phyloP scores from a whole-genome alignment of 1,284 basidiomycete genomes.

The Trichosporon sp. region DNA sequence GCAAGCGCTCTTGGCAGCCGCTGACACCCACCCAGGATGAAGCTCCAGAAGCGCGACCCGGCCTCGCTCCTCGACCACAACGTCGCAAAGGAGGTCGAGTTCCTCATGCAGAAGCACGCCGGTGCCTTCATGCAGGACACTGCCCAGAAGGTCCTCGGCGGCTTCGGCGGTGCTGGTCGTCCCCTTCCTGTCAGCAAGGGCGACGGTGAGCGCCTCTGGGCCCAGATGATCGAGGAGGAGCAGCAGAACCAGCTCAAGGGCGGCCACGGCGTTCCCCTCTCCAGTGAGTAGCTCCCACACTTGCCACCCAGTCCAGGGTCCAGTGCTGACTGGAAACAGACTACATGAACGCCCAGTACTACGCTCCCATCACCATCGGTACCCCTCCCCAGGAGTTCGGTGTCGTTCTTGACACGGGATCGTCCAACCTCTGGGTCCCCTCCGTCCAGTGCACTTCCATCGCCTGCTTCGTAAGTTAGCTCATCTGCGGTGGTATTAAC shows the following conservation, averaged over 20 bases:
- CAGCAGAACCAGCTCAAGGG: slow-evolving; percentile 55
- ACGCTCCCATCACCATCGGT: slow-evolving; percentile 75
- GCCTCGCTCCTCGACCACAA: slow-evolving; percentile 50
- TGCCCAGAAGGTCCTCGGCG: slow-evolving; percentile 61
- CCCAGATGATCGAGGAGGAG: slow-evolving; percentile 55
- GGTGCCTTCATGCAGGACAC: slow-evolving; percentile 26
- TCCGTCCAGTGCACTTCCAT: slow-evolving; percentile 84
- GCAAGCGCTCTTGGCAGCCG: slow-evolving; percentile 32
- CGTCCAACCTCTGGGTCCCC: slow-evolving; percentile 61
- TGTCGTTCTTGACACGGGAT: slow-evolving; percentile 62
- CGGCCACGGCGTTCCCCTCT: slow-evolving; percentile 84
- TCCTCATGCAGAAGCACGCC: slow-evolving; percentile 79
- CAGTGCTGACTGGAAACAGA: slow-evolving; percentile 51
- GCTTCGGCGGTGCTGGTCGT: slow-evolving; percentile 59
- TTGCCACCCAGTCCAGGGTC: not conserved
- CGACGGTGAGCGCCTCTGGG: slow-evolving; percentile 69
- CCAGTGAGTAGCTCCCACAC: slow-evolving; percentile 58
- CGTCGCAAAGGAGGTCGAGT: slow-evolving; percentile 63
- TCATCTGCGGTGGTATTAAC: slow-evolving; percentile 18
- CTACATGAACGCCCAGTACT: slow-evolving; percentile 99
- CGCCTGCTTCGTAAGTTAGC: slow-evolving; percentile 68
- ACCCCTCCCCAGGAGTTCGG: slow-evolving; percentile 51
- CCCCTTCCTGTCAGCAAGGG: slow-evolving; percentile 44
- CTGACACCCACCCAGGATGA: slow-evolving; percentile 57
- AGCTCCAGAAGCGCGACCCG: slow-evolving; percentile 70